Conservation (phyloP, 192 early-diverging fungal genomes). For the Backusella tuberculispora region DNA sequence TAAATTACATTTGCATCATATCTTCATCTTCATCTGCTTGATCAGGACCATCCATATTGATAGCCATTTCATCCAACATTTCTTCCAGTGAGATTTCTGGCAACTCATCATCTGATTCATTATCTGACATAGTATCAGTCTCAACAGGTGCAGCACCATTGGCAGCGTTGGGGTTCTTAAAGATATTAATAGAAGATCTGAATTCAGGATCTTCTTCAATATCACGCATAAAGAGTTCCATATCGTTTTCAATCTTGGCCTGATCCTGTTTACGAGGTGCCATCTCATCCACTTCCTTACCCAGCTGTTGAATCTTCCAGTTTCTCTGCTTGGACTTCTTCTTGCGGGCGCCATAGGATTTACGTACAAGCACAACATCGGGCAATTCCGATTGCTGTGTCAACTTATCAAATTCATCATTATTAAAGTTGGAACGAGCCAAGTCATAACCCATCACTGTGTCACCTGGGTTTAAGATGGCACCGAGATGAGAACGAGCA, state of each 20-base stretch:
- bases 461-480: conserved; percentile 90
- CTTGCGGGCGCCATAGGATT: conserved; percentile 87
- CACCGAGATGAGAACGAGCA: conserved; percentile 91
- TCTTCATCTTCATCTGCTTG: conserved; percentile 40
- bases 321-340: conserved; percentile 83
- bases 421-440: conserved; percentile 89
- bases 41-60: conserved; percentile 65
- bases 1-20: conserved; percentile 36
- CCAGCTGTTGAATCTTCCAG: conserved; percentile 91
- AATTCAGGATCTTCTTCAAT: conserved; percentile 98
- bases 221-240: conserved; percentile 96
- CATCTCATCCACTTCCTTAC: conserved; percentile 90
- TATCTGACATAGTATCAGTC: conserved; percentile 45
- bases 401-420: conserved; percentile 76
- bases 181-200: conserved; percentile 92
- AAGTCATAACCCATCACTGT: conserved; percentile 92
- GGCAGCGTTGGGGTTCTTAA: conserved; percentile 60
- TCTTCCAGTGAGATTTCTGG: conserved; percentile 94
- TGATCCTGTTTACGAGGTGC: conserved; percentile 76
- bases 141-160: conserved; percentile 25
- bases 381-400: conserved; percentile 59
- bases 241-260: conserved; percentile 83
- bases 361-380: conserved; percentile 92
- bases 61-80: conserved; percentile 88
- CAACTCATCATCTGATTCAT: conserved; percentile 69